These are phyloP conservation scores for Kurtzmaniella natalensis DNA, from an alignment of 1,139 yeast genomes.

Conservation along the genomic window DNA sequence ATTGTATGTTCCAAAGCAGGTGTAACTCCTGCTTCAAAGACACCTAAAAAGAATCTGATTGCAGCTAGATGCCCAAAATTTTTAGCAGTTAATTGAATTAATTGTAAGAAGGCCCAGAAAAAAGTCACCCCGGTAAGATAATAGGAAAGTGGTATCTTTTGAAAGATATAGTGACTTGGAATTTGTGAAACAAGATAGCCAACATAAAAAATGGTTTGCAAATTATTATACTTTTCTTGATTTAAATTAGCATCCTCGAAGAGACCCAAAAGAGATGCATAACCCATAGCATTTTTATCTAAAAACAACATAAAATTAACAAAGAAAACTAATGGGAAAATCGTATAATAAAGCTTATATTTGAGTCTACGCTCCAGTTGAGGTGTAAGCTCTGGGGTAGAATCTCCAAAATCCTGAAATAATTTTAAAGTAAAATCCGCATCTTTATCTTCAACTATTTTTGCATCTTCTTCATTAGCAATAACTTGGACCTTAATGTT, in stretches of 20 bases:
- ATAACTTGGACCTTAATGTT: background rate
- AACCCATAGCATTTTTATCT: constrained; percentile 42
- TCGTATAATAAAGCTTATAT: constrained; percentile 25
- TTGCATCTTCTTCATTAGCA: background rate
- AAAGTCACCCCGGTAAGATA: constrained; percentile 24
- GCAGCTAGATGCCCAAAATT: constrained; percentile 34
- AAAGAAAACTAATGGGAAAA: constrained; percentile 25
- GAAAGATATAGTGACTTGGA: constrained; percentile 25
- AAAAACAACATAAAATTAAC: constrained; percentile 33
- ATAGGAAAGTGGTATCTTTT: constrained; percentile 26
- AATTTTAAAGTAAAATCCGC: constrained; percentile 37
- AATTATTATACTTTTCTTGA: constrained; percentile 28
- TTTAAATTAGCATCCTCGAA: constrained; percentile 32
- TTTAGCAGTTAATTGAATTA: constrained; percentile 29
- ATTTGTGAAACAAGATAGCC: constrained; percentile 33
- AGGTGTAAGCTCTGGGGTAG: constrained; percentile 27
- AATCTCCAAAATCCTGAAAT: constrained; percentile 24
- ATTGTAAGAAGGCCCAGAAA: constrained; percentile 25
- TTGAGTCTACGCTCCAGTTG: constrained; percentile 27
- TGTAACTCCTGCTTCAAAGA: constrained; percentile 34
- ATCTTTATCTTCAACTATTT: constrained; percentile 15
- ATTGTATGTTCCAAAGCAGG: constrained; percentile 30
- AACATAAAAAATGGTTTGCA: constrained; percentile 33
- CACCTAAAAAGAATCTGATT: constrained; percentile 38
- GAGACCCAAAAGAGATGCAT: constrained; percentile 36